A percentile compares a stretch with the other conserved stretches of the same genome.
Evolutionary conservation across 192 early-diverging fungal genomes (phyloP).

Genomic region (Mortierella alpina): DNA sequence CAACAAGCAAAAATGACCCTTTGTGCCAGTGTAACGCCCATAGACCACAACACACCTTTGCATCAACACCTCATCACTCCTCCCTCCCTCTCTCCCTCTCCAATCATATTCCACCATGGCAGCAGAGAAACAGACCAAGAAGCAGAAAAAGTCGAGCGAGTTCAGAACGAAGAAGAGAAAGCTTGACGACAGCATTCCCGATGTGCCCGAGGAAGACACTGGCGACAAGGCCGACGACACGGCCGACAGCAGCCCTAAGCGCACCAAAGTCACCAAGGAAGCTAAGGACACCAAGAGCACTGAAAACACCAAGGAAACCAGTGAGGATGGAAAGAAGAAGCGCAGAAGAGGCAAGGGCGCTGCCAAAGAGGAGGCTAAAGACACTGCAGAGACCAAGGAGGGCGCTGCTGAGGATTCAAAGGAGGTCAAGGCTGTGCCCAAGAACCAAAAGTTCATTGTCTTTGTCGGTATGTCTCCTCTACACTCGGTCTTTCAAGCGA

Average conservation of each 20-base stretch:
- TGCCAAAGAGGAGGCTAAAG: conserved; percentile 27
- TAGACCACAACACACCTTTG: too few relatives aligned
- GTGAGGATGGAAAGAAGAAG: conserved; percentile 29
- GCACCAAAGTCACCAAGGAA: conserved; percentile 14
- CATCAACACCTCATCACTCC: too few relatives aligned
- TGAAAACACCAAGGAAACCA: neutral
- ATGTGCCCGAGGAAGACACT: conserved; percentile 43
- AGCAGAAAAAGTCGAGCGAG: conserved; percentile 59
- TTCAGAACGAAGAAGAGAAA: conserved; percentile 63
- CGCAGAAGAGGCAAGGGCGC: conserved; percentile 49
- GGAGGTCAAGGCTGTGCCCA: conserved; percentile 26
- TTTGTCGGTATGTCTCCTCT: conserved; percentile 41
- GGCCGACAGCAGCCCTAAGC: neutral
- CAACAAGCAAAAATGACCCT: too few relatives aligned
- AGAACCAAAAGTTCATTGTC: conserved; percentile 52
- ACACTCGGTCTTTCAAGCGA: neutral
- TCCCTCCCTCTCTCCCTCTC: too few relatives aligned
- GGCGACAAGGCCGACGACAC: conserved; percentile 7
- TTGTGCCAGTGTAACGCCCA: too few relatives aligned
- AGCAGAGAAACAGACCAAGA: conserved; percentile 62
- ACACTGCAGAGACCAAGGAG: neutral
- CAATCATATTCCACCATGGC: conserved; percentile 4
- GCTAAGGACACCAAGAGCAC: conserved; percentile 7
- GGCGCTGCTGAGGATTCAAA: neutral
- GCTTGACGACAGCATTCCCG: conserved; percentile 40